A percentile compares a stretch with the other conserved stretches of the same genome.
These are phyloP conservation scores for Trichosporon sp. DNA, from an alignment of 1,284 basidiomycete genomes.

Conservation along the genomic window DNA sequence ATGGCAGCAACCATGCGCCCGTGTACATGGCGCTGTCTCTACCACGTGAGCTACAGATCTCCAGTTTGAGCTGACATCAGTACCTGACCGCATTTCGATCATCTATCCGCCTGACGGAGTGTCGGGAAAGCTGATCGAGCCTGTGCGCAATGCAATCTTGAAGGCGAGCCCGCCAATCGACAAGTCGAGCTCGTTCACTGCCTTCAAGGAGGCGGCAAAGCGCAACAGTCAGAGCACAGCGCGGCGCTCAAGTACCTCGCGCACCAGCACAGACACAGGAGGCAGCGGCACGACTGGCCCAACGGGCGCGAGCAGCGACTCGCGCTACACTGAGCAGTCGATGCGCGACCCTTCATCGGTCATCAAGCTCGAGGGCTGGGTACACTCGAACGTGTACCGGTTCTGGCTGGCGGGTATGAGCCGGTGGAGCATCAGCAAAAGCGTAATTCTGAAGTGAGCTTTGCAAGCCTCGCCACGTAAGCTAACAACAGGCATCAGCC, in stretches of 20 bases:
- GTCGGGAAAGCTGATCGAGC: conserved; percentile 29
- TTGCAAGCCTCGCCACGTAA: not conserved
- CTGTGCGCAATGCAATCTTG: conserved; percentile 33
- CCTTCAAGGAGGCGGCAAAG: conserved; percentile 4
- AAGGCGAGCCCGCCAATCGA: not conserved
- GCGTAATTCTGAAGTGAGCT: not conserved
- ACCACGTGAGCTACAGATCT: conserved; percentile 27
- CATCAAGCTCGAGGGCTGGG: conserved; percentile 43
- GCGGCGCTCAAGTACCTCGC: not conserved
- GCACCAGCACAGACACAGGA: conserved; percentile 1
- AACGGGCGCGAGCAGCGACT: no score
- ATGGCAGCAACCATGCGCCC: conserved; percentile 26
- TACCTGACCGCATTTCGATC: conserved; percentile 40
- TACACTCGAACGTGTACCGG: conserved; percentile 40
- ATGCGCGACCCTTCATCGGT: conserved; percentile 2
- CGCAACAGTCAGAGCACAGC: conserved; percentile 1
- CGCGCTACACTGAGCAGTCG: not conserved
- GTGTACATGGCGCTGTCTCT: conserved; percentile 41
- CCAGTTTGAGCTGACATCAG: conserved; percentile 17
- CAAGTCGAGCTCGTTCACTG: not conserved
- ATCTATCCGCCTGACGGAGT: conserved; percentile 33
- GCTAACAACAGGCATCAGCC: conserved; percentile 32
- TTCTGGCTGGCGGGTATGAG: conserved; percentile 42
- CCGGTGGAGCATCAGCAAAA: conserved; percentile 20
- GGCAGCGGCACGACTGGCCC: not conserved